phyloP scores from a whole-genome alignment of 805 yeast genomes.

The Naumovozyma castellii region DNA sequence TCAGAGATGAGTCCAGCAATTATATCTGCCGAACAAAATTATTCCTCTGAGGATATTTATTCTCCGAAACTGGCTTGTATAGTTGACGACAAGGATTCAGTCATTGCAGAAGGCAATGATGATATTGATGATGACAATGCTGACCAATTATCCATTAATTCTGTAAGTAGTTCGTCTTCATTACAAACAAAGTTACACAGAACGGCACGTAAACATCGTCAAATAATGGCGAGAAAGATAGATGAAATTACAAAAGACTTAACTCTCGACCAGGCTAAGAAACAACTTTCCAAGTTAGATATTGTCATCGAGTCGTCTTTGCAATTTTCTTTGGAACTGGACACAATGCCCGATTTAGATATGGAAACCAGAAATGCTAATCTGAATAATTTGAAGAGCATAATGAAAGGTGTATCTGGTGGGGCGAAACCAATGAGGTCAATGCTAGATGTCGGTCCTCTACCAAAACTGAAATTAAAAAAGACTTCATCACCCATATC shows the following conservation, averaged over 20 bases:
- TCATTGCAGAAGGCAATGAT: background rate
- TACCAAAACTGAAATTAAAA: constrained; percentile 3
- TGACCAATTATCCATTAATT: background rate
- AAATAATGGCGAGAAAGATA: constrained; percentile 6
- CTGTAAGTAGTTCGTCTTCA: background rate
- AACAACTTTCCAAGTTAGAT: constrained; percentile 5
- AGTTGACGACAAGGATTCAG: too few relatives aligned
- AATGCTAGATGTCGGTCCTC: constrained; percentile 17
- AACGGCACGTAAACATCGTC: constrained; percentile 8
- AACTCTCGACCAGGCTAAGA: background rate
- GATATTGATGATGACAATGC: background rate
- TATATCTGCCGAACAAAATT: background rate
- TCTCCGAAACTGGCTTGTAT: too few relatives aligned
- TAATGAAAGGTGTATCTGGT: background rate
- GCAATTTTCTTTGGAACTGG: constrained; percentile 13
- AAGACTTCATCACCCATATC: constrained; percentile 3
- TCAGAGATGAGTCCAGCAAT: background rate
- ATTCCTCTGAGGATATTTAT: background rate
- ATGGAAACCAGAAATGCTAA: constrained; percentile 6
- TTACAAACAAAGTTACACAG: constrained; percentile 5
- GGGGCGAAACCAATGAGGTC: constrained; percentile 7
- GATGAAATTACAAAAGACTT: constrained; percentile 5
- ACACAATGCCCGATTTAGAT: constrained; percentile 7
- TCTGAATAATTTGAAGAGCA: constrained; percentile 11
- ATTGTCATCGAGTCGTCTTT: constrained; percentile 12